Conservation (phyloP, 83 land plant genomes). For the Diphasiastrum complanatum region DNA sequence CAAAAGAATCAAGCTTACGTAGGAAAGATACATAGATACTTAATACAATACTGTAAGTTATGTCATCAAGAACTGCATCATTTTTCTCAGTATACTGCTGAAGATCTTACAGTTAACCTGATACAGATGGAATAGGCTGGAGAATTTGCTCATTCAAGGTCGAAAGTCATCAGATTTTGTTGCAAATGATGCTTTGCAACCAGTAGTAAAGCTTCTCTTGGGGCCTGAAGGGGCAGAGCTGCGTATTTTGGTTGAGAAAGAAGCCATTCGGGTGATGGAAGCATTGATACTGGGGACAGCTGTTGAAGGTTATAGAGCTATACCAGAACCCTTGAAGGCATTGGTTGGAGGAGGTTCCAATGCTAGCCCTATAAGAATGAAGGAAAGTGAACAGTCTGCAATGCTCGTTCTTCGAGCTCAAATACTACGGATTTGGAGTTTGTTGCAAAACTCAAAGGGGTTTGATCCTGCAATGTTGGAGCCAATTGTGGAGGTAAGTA, state of each 20-base stretch:
- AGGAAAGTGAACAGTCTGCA: slow-evolving; percentile 45
- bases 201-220: slow-evolving; percentile 76
- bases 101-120: background rate
- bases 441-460: slow-evolving; percentile 60
- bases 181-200: slow-evolving; percentile 88
- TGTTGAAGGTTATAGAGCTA: slow-evolving; percentile 48
- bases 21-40: too few relatives aligned
- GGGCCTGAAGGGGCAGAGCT: slow-evolving; percentile 79
- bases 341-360: slow-evolving; percentile 41
- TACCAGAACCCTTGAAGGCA: slow-evolving; percentile 49
- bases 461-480: slow-evolving; percentile 79
- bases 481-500: slow-evolving; percentile 76
- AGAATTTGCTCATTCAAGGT: slow-evolving; percentile 91
- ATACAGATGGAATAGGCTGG: slow-evolving; percentile 94
- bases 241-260: slow-evolving; percentile 60
- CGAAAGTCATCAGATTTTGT: slow-evolving; percentile 81
- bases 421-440: slow-evolving; percentile 73
- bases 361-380: slow-evolving; percentile 36
- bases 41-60: too few relatives aligned
- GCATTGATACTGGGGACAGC: slow-evolving; percentile 64
- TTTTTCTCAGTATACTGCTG: background rate
- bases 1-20: too few relatives aligned
- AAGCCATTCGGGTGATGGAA: slow-evolving; percentile 78
- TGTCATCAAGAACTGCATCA: background rate
- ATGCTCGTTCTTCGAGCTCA: slow-evolving; percentile 71